These are phyloP conservation scores for Aureoboletus auriporus DNA, from an alignment of 768 basidiomycete species.

Conservation along the genomic window DNA sequence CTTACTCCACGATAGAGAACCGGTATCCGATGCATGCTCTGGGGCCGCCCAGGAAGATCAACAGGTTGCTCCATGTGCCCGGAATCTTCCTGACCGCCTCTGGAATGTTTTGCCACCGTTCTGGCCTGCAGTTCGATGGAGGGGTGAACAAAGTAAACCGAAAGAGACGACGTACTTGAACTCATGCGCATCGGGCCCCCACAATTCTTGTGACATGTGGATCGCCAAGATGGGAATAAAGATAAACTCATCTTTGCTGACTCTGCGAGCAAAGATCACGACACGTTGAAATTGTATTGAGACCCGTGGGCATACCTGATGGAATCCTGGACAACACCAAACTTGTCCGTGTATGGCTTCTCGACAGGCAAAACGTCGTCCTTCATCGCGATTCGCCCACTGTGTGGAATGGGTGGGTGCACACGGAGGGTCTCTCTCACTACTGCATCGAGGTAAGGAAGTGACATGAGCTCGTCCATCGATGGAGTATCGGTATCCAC, in stretches of 20 bases:
- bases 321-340: slow-evolving; percentile 36
- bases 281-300: not conserved
- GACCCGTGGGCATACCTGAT: slow-evolving; percentile 31
- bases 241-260: slow-evolving; percentile 41
- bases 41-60: not conserved
- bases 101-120: slow-evolving; percentile 1
- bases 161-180: slow-evolving; percentile 10
- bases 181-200: slow-evolving; percentile 3
- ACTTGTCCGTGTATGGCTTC: slow-evolving; percentile 40
- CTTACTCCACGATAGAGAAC: not conserved
- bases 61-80: not conserved
- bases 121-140: not conserved
- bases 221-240: slow-evolving; percentile 38
- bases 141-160: not conserved
- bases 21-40: not conserved
- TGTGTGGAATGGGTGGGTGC: slow-evolving; percentile 42
- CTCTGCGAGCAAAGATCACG: slow-evolving; percentile 23
- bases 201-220: not conserved
- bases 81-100: not conserved
- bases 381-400: slow-evolving; percentile 41
- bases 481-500: slow-evolving; percentile 53
- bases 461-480: slow-evolving; percentile 63
- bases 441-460: slow-evolving; percentile 67
- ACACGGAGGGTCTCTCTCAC: slow-evolving; percentile 20
- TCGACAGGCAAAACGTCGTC: slow-evolving; percentile 53